These are phyloP conservation scores for Litchi chinensis DNA, from an alignment of 345 rosid species.

Conservation along the genomic window DNA sequence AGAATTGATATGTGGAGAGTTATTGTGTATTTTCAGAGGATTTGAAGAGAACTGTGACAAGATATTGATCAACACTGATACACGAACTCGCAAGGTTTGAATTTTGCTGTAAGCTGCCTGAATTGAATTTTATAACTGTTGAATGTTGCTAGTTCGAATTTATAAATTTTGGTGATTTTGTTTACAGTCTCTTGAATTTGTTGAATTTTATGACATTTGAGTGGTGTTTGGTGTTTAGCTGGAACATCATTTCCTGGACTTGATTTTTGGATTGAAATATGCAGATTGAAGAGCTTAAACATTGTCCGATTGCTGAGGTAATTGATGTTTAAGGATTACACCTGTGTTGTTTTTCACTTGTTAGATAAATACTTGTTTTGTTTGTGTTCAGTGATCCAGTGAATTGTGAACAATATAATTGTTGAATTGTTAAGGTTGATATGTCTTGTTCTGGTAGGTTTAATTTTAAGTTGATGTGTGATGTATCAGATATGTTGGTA, in stretches of 20 bases:
- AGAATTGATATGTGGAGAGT: not conserved
- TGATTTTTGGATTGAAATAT: slow-evolving; percentile 18
- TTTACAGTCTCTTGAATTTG: not conserved
- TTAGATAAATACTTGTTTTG: not conserved
- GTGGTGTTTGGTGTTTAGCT: not conserved
- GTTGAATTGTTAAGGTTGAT: not conserved
- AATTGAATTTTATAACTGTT: not conserved
- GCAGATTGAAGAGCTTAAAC: slow-evolving; percentile 83
- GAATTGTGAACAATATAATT: not conserved
- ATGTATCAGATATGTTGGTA: slow-evolving; percentile 76
- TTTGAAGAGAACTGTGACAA: slow-evolving; percentile 65
- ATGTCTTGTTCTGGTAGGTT: not conserved
- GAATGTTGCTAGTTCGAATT: not conserved
- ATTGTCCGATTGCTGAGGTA: slow-evolving; percentile 86
- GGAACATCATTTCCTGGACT: not conserved
- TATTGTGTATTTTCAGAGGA: slow-evolving; percentile 53
- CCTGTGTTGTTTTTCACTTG: not conserved
- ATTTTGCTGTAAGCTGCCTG: not conserved
- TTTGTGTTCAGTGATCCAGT: not conserved
- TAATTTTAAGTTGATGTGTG: not conserved
- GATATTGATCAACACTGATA: slow-evolving; percentile 70
- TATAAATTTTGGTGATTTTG: not conserved
- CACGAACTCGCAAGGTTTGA: slow-evolving; percentile 65
- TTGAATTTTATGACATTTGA: not conserved
- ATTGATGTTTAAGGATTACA: slow-evolving; percentile 10